phyloP scores from a whole-genome alignment of 176 grass and related monocot species.

The Raddia guianensis region DNA sequence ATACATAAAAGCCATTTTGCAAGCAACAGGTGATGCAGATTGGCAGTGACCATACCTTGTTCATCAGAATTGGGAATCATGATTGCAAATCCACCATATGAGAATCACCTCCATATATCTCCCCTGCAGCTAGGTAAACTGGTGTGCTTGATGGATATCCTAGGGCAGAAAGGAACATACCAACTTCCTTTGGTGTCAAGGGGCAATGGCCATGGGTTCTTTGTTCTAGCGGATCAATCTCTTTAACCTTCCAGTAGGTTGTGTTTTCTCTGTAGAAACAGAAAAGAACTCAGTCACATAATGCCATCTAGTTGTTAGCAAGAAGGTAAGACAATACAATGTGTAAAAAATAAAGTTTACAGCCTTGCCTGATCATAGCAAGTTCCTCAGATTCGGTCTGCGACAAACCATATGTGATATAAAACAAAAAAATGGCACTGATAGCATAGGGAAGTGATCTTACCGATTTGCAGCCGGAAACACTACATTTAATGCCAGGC shows the following conservation, averaged over 20 bases:
- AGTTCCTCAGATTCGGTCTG: slow-evolving; percentile 83
- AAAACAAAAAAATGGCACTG: too few species aligned
- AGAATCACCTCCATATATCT: slow-evolving; percentile 91
- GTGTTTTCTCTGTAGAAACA: slow-evolving; percentile 73
- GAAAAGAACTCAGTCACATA: slow-evolving; percentile 25
- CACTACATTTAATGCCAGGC: too few species aligned
- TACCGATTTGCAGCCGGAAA: too few species aligned
- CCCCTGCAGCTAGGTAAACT: slow-evolving; percentile 89
- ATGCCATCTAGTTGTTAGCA: not conserved
- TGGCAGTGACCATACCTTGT: slow-evolving; percentile 58
- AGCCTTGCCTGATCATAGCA: slow-evolving; percentile 65
- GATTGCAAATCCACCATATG: slow-evolving; percentile 80
- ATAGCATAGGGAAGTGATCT: too few species aligned
- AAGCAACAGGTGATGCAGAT: not conserved
- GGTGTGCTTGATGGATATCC: slow-evolving; percentile 90
- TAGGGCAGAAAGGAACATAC: slow-evolving; percentile 79
- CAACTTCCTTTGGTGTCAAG: slow-evolving; percentile 91
- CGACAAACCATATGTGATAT: slow-evolving; percentile 85
- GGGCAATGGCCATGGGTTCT: slow-evolving; percentile 82
- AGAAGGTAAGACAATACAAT: not conserved
- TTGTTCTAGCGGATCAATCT: slow-evolving; percentile 84
- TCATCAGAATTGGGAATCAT: slow-evolving; percentile 81
- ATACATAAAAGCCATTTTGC: slow-evolving; percentile 4
- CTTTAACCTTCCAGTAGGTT: slow-evolving; percentile 93
- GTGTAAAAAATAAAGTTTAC: slow-evolving; percentile 17